These are phyloP conservation scores for Phytomonas sp. DNA, from an alignment of 208 protist species.

Conservation along the genomic window DNA sequence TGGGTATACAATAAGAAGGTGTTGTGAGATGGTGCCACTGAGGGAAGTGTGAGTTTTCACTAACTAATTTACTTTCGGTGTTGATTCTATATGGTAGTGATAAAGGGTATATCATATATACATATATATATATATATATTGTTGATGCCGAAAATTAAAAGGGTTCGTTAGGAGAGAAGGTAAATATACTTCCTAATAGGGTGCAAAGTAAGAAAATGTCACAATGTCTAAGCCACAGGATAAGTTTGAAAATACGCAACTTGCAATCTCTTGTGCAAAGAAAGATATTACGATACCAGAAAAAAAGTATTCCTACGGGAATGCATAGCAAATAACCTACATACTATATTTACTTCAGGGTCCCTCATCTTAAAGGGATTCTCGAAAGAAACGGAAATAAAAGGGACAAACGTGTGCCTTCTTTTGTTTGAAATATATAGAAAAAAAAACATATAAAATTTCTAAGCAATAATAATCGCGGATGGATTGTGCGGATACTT, in stretches of 20 bases:
- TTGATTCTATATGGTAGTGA: too few species aligned
- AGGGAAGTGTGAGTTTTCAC: too few species aligned
- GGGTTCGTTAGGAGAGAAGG: background rate
- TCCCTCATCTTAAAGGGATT: slow-evolving; percentile 10
- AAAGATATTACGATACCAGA: background rate
- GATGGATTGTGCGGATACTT: background rate
- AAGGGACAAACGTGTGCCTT: background rate
- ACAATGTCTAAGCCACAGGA: background rate
- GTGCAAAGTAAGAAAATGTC: background rate
- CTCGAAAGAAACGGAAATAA: background rate
- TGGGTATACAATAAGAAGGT: too few species aligned
- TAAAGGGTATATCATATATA: background rate
- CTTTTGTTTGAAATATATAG: background rate
- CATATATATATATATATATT: background rate
- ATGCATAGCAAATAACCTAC: background rate
- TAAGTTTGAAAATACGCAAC: background rate
- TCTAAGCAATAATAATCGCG: background rate
- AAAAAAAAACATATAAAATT: background rate
- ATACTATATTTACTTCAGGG: slow-evolving; percentile 6
- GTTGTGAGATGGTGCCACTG: too few species aligned
- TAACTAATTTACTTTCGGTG: too few species aligned
- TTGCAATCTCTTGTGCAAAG: background rate
- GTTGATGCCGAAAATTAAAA: background rate
- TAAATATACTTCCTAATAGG: slow-evolving; percentile 3
- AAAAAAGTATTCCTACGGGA: background rate